Evolutionary conservation across 495 filamentous ascomycete species (phyloP).

Genomic region (Coniosporium apollinis): DNA sequence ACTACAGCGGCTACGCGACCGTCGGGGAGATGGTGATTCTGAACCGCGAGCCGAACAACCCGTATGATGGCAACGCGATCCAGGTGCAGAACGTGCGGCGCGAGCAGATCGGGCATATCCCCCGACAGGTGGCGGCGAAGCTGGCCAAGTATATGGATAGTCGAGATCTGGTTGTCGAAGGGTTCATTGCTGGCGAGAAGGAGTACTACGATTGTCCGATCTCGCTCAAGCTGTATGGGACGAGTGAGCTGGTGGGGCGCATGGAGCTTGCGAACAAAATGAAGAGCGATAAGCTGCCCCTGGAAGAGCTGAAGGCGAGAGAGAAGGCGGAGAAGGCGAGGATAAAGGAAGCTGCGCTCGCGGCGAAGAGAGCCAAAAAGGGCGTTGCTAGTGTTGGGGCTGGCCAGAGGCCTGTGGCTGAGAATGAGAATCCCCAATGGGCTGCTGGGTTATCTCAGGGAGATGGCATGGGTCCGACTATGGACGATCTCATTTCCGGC

Average conservation of each 20-base stretch:
- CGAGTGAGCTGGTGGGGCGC: conserved; percentile 34
- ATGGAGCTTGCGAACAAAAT: conserved; percentile 40
- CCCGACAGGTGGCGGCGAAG: conserved; percentile 44
- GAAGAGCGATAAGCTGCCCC: conserved; percentile 42
- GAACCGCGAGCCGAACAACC: conserved; percentile 52
- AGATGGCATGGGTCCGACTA: too few relatives aligned
- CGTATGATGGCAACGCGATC: conserved; percentile 65
- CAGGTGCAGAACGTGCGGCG: conserved; percentile 65
- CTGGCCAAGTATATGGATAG: conserved; percentile 56
- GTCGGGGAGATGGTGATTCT: conserved; percentile 55
- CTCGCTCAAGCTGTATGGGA: conserved; percentile 47
- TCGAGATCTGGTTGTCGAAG: conserved; percentile 43
- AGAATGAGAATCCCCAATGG: too few relatives aligned
- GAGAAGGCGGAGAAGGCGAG: conserved; percentile 27
- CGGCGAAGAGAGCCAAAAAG: conserved; percentile 9
- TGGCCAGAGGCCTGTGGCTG: too few relatives aligned
- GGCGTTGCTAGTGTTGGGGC: too few relatives aligned
- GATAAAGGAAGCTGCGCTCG: conserved; percentile 14
- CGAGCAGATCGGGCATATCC: conserved; percentile 67
- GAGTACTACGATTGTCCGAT: conserved; percentile 54
- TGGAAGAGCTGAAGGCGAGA: conserved; percentile 27
- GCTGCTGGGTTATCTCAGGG: too few relatives aligned
- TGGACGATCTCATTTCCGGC: conserved; percentile 47
- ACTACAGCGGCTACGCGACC: conserved; percentile 56
- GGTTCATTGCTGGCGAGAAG: conserved; percentile 43